Evolutionary conservation across 2,329 filamentous ascomycete species (phyloP).

Genomic region (Sclerotinia sclerotiorum): DNA sequence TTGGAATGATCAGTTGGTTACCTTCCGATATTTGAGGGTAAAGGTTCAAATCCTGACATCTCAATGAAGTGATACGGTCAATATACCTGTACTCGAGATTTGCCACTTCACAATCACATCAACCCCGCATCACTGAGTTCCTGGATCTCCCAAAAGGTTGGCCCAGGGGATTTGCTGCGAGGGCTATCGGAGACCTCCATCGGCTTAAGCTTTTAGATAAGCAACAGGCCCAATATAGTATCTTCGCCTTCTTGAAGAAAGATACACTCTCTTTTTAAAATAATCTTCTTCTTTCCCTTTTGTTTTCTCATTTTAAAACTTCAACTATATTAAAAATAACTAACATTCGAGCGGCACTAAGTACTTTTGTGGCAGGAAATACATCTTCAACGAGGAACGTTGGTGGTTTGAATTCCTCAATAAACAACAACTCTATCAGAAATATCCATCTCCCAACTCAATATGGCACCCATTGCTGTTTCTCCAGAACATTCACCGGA

Average conservation of each 20-base stretch:
- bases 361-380: not conserved
- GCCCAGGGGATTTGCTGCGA: not conserved
- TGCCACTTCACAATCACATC: conserved; percentile 13
- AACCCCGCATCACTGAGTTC: conserved; percentile 8
- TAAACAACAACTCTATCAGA: not conserved
- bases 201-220: conserved; percentile 14
- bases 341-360: not conserved
- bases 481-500: conserved; percentile 46
- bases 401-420: not conserved
- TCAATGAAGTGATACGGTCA: not conserved
- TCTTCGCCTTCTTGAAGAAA: conserved; percentile 5
- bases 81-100: not conserved
- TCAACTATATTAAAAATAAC: not conserved
- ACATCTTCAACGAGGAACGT: not conserved
- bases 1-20: not conserved
- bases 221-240: conserved; percentile 19
- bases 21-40: conserved; percentile 1
- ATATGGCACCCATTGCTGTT: conserved; percentile 59
- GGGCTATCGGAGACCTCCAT: conserved; percentile 23
- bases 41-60: not conserved
- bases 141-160: not conserved
- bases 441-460: not conserved
- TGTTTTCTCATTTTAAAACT: not conserved
- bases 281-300: not conserved
- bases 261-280: not conserved